Evolutionary conservation across 805 yeast species (phyloP).

Genomic region (Zygoascus ofunaensis): DNA sequence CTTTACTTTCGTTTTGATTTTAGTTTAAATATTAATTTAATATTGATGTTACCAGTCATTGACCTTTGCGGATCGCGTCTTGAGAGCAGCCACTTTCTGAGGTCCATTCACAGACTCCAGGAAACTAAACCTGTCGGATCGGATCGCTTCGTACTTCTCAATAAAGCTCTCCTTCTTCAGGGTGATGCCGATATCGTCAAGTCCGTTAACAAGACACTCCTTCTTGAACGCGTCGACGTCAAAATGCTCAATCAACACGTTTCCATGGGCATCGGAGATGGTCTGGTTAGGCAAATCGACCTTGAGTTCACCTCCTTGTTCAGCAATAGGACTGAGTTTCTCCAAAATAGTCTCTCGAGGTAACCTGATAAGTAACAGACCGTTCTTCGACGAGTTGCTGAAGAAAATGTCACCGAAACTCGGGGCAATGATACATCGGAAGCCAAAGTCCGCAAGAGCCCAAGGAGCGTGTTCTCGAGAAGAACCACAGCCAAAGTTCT

Average conservation of each 20-base stretch:
- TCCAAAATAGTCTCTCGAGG: constrained; percentile 63
- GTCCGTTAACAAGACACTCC: constrained; percentile 88
- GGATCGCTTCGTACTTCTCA: constrained; percentile 58
- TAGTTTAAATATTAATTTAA: too few species aligned
- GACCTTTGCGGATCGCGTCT: background rate
- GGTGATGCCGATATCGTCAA: constrained; percentile 95
- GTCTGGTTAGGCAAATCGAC: constrained; percentile 84
- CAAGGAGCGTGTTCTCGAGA: constrained; percentile 99
- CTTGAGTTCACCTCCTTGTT: constrained; percentile 58
- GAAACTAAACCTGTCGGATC: constrained; percentile 80
- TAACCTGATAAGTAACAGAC: constrained; percentile 86
- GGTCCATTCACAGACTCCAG: constrained; percentile 39
- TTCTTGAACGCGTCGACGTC: constrained; percentile 89
- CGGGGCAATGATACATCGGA: constrained; percentile 91
- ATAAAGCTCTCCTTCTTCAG: constrained; percentile 80
- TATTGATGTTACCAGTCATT: constrained; percentile 7
- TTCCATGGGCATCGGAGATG: constrained; percentile 57
- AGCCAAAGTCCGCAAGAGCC: constrained; percentile 97
- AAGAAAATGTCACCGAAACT: constrained; percentile 97
- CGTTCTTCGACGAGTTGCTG: constrained; percentile 95
- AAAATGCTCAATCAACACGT: constrained; percentile 70
- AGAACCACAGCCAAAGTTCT: constrained; percentile 98
- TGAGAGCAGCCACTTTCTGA: background rate
- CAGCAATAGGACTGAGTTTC: constrained; percentile 74
- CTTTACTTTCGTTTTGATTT: too few species aligned